Percentiles rank a stretch among this genome's conserved stretches.
phyloP scores from a whole-genome alignment of 805 yeast genomes.

The Saitoella complicata region DNA sequence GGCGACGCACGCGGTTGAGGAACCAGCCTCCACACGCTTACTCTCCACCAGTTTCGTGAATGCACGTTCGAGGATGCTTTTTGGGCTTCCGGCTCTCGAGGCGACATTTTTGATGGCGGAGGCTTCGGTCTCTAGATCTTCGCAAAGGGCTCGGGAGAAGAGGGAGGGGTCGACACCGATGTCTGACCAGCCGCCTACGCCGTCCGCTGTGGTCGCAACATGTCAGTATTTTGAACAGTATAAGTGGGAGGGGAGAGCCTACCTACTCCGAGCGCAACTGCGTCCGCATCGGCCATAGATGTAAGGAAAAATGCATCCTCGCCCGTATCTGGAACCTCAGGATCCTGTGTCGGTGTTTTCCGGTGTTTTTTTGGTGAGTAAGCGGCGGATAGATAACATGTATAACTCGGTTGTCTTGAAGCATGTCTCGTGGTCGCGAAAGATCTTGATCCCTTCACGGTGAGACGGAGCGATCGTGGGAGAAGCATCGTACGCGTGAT shows the following conservation, averaged over 20 bases:
- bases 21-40: constrained; percentile 67
- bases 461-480: no score
- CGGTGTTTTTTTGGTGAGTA: no score
- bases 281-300: constrained; percentile 9
- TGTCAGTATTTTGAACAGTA: no score
- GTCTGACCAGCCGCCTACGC: constrained; percentile 96
- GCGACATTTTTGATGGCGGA: constrained; percentile 2
- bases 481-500: no score
- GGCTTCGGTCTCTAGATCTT: constrained; percentile 29
- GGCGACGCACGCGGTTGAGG: constrained; percentile 79
- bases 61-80: constrained; percentile 31
- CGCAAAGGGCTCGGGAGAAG: constrained; percentile 65
- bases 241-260: no score
- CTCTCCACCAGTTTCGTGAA: constrained; percentile 36
- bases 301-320: constrained; percentile 15
- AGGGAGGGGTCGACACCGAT: constrained; percentile 82
- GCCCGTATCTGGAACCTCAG: constrained; percentile 12
- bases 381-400: no score
- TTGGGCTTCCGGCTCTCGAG: constrained; percentile 6
- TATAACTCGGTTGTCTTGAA: no score
- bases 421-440: no score
- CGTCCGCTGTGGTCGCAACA: constrained; percentile 32
- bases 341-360: neutral
- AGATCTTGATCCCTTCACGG: no score
- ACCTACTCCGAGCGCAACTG: constrained; percentile 24